Base-by-base conservation (phyloP, 1,139 yeast species). In the Blastobotrys buckinghamii region DNA sequence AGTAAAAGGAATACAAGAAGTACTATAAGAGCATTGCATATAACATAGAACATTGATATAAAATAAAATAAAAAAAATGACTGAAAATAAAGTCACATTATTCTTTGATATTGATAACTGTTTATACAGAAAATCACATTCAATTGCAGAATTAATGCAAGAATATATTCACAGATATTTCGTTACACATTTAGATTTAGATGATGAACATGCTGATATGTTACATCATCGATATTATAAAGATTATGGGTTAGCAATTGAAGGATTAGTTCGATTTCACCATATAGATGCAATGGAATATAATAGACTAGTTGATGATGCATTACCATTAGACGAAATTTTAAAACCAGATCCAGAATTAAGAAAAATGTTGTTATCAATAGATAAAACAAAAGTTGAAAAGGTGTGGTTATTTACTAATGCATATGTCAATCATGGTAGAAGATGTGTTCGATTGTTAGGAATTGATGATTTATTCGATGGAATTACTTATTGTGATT, bases 41-140 rank as follows among this genome's bases (percentile, higher is more conserved):
- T n/a, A n/a, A n/a, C n/a, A n/a, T n/a, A n/a, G n/a, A n/a, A n/a
- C n/a, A n/a, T n/a, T n/a, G n/a, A n/a, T n/a, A n/a, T n/a, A n/a
- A n/a, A n/a, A n/a, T n/a, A n/a, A n/a, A n/a, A n/a, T n/a, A n/a
- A n/a, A n/a, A n/a, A 46, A 16, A 37, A 42, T 38, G 44, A 35
- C 27, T 7, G 42, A 58, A 35, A 60, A 59, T 33, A 49, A 58
- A 16, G 50, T 55, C 42, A 83, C 87, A 40, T 85, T 90, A 68
- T 88, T 80, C 66, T 92, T 90, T 60, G 98, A 90, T 64, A 87
- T 90, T 47, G 97, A 92, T 68, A 92, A 92, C 66, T 87, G 96
- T 60, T 75, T 92, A 39, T 92, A 92, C 66, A 76, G 77, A 47
- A 72, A 89, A 55, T 79, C 88, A 1, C 79, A 87, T 34, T 73